Evolutionary conservation across 495 filamentous ascomycete species (phyloP), one percentile per base, ranked within the genome.

Genomic region (Margaritispora aquatica): DNA sequence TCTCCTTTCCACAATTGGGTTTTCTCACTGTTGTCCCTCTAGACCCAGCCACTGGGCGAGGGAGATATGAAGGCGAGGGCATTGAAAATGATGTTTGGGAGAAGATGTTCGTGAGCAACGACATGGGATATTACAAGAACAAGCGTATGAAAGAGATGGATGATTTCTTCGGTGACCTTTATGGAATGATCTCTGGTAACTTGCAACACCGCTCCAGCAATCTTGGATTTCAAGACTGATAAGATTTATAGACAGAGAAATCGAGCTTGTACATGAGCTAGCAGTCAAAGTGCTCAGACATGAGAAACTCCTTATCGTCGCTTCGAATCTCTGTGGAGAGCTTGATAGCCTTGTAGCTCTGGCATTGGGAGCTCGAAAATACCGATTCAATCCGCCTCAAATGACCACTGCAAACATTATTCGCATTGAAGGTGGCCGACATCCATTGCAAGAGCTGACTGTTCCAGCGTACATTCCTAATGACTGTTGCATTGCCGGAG

Each of bases 1-100:
- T 95, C 21, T 92, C 92, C 69, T 90, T 96, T 63, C 92, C 91
- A 10, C 90, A 96, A 66, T 80, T 96, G 15, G 95, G 94, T 1
- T 98, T 96, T 71, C 81, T 97, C 19, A 88, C 91, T 23, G 85
- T 86, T 0, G 84, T 96, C 22, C 79, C 80, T 0, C 70, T 88
- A 11, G 83, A 92, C 64, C 73, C 77, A 19, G 69, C 76, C 7
- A 83, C 80, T 8, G 85, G 86, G 0, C 73, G 78, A 54, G 81
- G 84, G 0, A 74, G 83, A 0, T 97, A 87, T 65, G 77, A 82
- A 55, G 89, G 90, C 3, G 74, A 80, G 38, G 73, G 78, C 0
- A 64, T 74, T 9, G 72, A 77, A 0, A 73, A 77, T 47, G 79
- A 81, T 54, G 68, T 70, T 13, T 98, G 95, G 94, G 83, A 90